A percentile compares a stretch with the other conserved stretches of the same genome.
Conservation (phyloP, 1,139 yeast genomes). For the Yamadazyma pseudoaaseri region DNA sequence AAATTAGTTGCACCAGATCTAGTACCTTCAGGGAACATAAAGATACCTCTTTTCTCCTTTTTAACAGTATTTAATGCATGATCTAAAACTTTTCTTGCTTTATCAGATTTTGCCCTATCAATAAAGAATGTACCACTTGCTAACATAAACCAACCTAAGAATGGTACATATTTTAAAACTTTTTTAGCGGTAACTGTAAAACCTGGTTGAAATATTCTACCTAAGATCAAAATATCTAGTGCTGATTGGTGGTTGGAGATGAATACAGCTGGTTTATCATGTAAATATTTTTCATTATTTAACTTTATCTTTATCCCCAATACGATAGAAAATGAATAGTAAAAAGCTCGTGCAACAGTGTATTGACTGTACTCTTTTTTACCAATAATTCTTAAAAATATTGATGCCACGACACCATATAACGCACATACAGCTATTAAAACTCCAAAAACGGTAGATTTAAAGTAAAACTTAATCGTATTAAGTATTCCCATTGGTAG, state of each 20-base stretch:
- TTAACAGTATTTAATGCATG: constrained; percentile 64
- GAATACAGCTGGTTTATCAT: constrained; percentile 77
- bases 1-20: constrained; percentile 73
- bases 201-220: constrained; percentile 80
- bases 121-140: constrained; percentile 88
- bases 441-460: constrained; percentile 52
- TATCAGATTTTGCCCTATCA: constrained; percentile 76
- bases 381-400: constrained; percentile 64
- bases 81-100: constrained; percentile 73
- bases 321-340: constrained; percentile 53
- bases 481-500: constrained; percentile 7
- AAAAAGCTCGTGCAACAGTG: constrained; percentile 84
- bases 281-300: constrained; percentile 50
- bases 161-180: constrained; percentile 81
- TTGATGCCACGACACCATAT: constrained; percentile 77
- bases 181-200: constrained; percentile 93
- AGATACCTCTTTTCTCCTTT: constrained; percentile 63
- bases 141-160: constrained; percentile 94
- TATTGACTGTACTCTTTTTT: constrained; percentile 83
- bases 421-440: constrained; percentile 60
- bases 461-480: constrained; percentile 47
- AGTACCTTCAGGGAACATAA: constrained; percentile 95
- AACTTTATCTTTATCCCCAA: constrained; percentile 72
- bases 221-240: constrained; percentile 77
- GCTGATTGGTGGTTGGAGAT: constrained; percentile 92